Conservation (phyloP, 495 filamentous ascomycete genomes). For the Hypoxylon trugodes region DNA sequence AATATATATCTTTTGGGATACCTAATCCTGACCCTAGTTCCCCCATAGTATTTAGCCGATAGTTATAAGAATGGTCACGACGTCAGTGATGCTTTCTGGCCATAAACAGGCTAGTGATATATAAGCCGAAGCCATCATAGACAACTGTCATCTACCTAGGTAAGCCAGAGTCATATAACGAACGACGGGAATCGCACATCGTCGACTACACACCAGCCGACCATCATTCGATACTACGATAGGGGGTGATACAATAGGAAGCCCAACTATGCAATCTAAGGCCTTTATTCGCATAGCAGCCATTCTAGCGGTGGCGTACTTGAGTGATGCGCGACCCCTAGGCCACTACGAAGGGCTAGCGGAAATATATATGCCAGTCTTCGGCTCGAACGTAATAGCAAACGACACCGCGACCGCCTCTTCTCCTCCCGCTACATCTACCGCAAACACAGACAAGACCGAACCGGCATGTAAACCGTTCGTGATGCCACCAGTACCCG, state of each 20-base stretch:
- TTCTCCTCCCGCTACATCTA: not conserved
- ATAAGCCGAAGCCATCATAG: not conserved
- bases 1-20: not conserved
- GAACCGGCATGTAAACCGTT: slow-evolving; percentile 22
- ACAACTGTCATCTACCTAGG: slow-evolving; percentile 1
- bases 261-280: not conserved
- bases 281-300: not conserved
- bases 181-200: too few species aligned
- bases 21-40: not conserved
- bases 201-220: too few species aligned
- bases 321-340: not conserved
- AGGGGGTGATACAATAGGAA: not conserved
- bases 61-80: not conserved
- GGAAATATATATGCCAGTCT: slow-evolving; percentile 12
- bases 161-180: not conserved
- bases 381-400: slow-evolving; percentile 21
- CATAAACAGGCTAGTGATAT: not conserved
- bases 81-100: slow-evolving; percentile 10
- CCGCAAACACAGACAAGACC: not conserved
- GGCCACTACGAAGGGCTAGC: slow-evolving; percentile 15
- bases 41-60: slow-evolving; percentile 29
- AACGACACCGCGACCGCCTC: slow-evolving; percentile 9
- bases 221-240: not conserved
- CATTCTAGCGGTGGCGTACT: slow-evolving; percentile 1
- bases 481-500: slow-evolving; percentile 19